These are phyloP conservation scores for Herpotrichia juniperi DNA, from an alignment of 2,329 filamentous ascomycete genomes.

Conservation along the genomic window DNA sequence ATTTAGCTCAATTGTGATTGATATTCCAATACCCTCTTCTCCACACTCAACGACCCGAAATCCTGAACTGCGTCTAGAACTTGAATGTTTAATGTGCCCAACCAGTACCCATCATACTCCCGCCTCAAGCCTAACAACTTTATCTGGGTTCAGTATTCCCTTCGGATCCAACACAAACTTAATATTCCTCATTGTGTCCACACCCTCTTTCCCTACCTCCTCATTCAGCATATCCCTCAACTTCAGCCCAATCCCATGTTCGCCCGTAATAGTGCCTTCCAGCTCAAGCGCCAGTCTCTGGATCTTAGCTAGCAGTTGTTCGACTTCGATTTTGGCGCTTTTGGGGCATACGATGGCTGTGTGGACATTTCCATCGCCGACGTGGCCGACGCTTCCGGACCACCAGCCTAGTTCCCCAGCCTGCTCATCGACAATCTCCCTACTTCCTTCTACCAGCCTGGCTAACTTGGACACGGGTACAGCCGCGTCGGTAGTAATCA, in stretches of 20 bases:
- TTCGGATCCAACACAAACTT: constrained; percentile 79
- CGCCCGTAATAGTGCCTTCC: constrained; percentile 84
- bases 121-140: constrained; percentile 60
- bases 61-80: no score
- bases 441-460: constrained; percentile 76
- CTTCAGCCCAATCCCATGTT: constrained; percentile 82
- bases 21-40: no score
- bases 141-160: constrained; percentile 67
- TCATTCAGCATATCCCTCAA: constrained; percentile 81
- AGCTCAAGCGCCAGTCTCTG: constrained; percentile 79
- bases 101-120: no score
- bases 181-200: constrained; percentile 81
- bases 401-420: constrained; percentile 55
- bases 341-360: constrained; percentile 35
- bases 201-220: constrained; percentile 74
- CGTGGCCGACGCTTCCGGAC: constrained; percentile 68
- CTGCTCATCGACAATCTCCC: constrained; percentile 64
- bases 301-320: constrained; percentile 59
- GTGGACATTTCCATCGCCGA: constrained; percentile 66
- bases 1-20: no score
- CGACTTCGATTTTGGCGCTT: constrained; percentile 27
- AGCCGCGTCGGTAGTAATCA: constrained; percentile 80
- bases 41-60: no score
- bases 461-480: constrained; percentile 75
- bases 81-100: no score